Conservation (phyloP, 139 green algal species). For the Pseudopediastrum boryanum region DNA sequence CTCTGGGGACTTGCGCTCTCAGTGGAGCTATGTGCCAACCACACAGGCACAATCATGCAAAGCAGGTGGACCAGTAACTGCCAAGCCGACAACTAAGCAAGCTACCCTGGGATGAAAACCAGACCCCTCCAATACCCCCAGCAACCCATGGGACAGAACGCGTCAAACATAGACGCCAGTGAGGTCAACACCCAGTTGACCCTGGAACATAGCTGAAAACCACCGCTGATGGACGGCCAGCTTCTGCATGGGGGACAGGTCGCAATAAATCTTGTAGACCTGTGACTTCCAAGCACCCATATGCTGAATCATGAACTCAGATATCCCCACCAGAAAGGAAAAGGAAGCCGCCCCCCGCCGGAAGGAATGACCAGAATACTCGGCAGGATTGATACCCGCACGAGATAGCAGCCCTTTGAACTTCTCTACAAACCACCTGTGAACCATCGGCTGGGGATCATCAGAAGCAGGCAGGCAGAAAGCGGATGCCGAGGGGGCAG, state of each 20-base stretch:
- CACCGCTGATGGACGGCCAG: no score
- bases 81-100: no score
- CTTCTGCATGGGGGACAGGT: background rate
- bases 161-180: no score
- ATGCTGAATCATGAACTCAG: background rate
- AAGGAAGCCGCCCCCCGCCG: background rate
- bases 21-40: no score
- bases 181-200: no score
- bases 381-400: background rate
- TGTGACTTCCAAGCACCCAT: background rate
- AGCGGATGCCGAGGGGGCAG: background rate
- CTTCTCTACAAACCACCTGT: background rate
- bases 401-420: background rate
- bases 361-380: background rate
- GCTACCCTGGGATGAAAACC: no score
- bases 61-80: no score
- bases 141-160: no score
- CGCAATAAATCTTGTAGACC: constrained; percentile 4
- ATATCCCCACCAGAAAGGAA: background rate
- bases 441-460: background rate
- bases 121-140: no score
- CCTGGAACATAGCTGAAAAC: no score
- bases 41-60: no score
- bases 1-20: no score
- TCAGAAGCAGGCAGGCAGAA: background rate